Conservation (phyloP, 2,329 filamentous ascomycete species). For the Emmonsiellopsis sp. region DNA sequence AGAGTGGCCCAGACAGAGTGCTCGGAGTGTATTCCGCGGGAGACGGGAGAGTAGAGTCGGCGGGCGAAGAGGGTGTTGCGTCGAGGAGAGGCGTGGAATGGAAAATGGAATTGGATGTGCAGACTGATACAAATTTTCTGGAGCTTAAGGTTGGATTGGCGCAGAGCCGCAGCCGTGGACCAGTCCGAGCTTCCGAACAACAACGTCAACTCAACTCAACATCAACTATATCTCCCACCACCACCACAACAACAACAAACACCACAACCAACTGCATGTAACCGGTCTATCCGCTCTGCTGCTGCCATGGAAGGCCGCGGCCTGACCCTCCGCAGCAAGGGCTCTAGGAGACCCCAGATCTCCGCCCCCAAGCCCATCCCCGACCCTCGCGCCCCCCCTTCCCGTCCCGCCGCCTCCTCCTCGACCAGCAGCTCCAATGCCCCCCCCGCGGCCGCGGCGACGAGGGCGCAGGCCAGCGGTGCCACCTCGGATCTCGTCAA, state of each 20-base stretch:
- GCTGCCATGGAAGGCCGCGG: slow-evolving; percentile 44
- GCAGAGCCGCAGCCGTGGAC: background rate
- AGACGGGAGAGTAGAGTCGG: no score
- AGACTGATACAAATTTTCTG: background rate
- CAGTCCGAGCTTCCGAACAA: background rate
- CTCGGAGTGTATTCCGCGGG: no score
- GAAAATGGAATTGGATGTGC: no score
- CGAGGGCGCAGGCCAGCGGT: slow-evolving; percentile 31
- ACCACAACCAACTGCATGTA: background rate
- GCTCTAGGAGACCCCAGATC: slow-evolving; percentile 44
- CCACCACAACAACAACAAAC: background rate
- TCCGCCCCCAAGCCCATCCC: slow-evolving; percentile 51
- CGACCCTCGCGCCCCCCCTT: slow-evolving; percentile 17
- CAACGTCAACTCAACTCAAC: background rate
- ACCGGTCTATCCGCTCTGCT: background rate
- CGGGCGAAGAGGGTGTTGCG: no score
- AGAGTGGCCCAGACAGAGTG: no score
- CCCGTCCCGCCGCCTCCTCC: background rate
- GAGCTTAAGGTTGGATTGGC: background rate
- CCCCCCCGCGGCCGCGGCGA: slow-evolving; percentile 21
- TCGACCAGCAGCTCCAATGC: background rate
- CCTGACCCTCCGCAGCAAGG: slow-evolving; percentile 55
- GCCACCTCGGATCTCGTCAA: slow-evolving; percentile 79
- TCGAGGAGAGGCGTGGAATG: no score
- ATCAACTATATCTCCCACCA: background rate